Base-by-base conservation (phyloP, 129 eudicot genomes). In the Arctium lappa region DNA sequence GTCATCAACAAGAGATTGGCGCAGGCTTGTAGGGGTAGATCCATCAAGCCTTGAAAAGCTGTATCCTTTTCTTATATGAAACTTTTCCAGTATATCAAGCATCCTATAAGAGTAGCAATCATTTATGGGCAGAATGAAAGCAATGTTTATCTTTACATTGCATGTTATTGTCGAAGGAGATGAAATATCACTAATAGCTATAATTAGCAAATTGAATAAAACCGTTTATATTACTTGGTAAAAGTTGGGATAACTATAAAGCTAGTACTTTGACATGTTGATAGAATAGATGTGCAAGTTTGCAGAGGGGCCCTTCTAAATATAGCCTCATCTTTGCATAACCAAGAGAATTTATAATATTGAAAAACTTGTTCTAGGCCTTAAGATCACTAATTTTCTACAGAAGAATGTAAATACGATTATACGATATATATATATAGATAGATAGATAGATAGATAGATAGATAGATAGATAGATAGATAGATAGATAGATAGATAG, bases 21-120 rank as follows among this genome's bases (percentile, higher is more conserved):
- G 98, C 79, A 85, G 77, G 72, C 87, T 81, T 73, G 98, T 95
- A 5, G 98, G 98, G 68, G 97, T 95, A 40, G 98, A 93, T 34
- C 99, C 98, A 80, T 95, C 99, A 56, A 95, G 94, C 85, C 99
- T 90, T 60, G 94, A 93, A 77, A 93, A 95, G 86, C 91, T 78
- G 79, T 91, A 91, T 79, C 99, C 98, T 86, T 90, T 95, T 29
- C 99, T 93, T 66, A 91, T 95, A 65, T 93, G 82, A 84, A 91
- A 88, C 86, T 91, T 95, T 77, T 95, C 98, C 40, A 95, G 88
- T 75, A 95, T 95, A 86, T 95, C 95, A 56, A 95, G 81, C 98
- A 95, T 95, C 90, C 99, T 94, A 88, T 79, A 79, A 78, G 40
- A 77, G 39, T 30, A 46, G 37, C 27, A 76, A 27, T 70, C 36